Evolutionary conservation across 306 rosid genomes (phyloP).

Genomic region (Castanea crenata): DNA sequence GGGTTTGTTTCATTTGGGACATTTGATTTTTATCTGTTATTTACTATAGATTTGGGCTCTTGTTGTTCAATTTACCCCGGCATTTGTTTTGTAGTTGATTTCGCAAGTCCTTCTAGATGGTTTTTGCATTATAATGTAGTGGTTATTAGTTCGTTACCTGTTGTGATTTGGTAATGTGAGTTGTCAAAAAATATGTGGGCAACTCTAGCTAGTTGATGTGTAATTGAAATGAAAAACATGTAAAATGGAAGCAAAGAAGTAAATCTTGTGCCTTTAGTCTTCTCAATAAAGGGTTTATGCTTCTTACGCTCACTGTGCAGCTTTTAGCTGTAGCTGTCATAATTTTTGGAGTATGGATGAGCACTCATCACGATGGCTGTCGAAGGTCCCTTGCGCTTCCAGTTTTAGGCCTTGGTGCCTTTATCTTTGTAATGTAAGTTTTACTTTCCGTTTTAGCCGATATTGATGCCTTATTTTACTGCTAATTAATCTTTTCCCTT

Average conservation of each 20-base stretch:
- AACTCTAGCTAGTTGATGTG: not conserved
- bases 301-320: slow-evolving; percentile 39
- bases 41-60: not conserved
- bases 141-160: not conserved
- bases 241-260: not conserved
- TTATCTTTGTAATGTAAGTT: slow-evolving; percentile 74
- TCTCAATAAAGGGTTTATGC: not conserved
- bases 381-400: slow-evolving; percentile 84
- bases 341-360: slow-evolving; percentile 91
- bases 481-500: slow-evolving; percentile 1
- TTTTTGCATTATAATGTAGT: not conserved
- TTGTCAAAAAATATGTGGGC: not conserved
- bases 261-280: not conserved
- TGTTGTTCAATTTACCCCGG: not conserved
- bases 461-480: slow-evolving; percentile 6
- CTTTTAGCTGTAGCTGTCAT: slow-evolving; percentile 68
- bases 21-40: not conserved
- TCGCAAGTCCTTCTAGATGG: slow-evolving; percentile 5
- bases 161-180: not conserved
- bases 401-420: slow-evolving; percentile 70
- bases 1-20: slow-evolving; percentile 2
- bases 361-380: slow-evolving; percentile 78
- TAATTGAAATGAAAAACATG: not conserved
- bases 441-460: not conserved
- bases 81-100: slow-evolving; percentile 6